A percentile compares a stretch with the other conserved stretches of the same genome.
phyloP scores from a whole-genome alignment of 768 basidiomycete genomes.

The Kwoniella dejecticola region DNA sequence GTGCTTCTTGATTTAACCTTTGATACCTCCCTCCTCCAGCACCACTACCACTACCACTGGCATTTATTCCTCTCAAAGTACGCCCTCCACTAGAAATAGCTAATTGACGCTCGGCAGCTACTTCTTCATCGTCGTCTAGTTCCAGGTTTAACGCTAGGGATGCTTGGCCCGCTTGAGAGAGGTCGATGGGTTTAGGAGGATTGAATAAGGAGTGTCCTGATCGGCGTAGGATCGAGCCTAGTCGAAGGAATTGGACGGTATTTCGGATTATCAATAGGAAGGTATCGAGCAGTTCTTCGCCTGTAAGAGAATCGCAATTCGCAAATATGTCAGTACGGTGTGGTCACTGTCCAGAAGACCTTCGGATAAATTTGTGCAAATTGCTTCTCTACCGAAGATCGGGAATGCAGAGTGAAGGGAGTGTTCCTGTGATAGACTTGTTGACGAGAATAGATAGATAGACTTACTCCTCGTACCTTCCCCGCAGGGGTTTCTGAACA shows the following conservation, averaged over 20 bases:
- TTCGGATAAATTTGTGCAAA: no score
- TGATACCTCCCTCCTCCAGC: slow-evolving; percentile 25
- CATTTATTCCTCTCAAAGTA: neutral
- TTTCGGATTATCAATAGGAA: slow-evolving; percentile 88
- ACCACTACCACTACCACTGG: neutral
- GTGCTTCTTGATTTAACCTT: slow-evolving; percentile 35
- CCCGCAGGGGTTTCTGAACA: slow-evolving; percentile 64
- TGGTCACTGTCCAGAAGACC: no score
- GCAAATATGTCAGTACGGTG: no score
- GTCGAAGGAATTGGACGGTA: slow-evolving; percentile 77
- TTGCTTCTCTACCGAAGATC: no score
- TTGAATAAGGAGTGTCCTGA: slow-evolving; percentile 58
- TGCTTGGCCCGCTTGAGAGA: slow-evolving; percentile 56
- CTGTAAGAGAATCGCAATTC: no score
- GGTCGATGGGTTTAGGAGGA: slow-evolving; percentile 57
- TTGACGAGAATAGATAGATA: no score
- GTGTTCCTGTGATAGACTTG: no score
- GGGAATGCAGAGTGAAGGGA: no score
- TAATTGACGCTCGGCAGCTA: slow-evolving; percentile 50
- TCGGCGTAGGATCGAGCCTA: slow-evolving; percentile 87
- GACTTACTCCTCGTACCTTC: slow-evolving; percentile 49
- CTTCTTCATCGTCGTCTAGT: slow-evolving; percentile 57
- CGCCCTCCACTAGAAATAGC: slow-evolving; percentile 10
- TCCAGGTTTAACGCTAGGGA: slow-evolving; percentile 56
- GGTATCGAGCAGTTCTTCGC: slow-evolving; percentile 92